Percentiles rank a stretch among this genome's conserved stretches.
These are phyloP conservation scores for Penicillium sp. DNA, from an alignment of 2,329 filamentous ascomycete species.

Conservation along the genomic window DNA sequence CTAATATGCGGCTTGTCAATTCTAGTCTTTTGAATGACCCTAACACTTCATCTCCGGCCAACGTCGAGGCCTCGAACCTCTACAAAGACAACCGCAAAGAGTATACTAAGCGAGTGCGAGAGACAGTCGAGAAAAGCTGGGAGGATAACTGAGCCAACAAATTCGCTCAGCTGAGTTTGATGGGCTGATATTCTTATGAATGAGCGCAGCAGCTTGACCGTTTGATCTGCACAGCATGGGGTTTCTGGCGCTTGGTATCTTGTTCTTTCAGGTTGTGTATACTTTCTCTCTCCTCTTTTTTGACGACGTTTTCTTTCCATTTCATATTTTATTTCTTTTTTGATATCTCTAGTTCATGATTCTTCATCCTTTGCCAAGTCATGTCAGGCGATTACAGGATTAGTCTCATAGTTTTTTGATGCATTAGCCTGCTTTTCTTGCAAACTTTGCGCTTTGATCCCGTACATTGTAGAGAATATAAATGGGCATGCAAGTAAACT, in stretches of 20 bases:
- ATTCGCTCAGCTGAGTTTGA: constrained; percentile 12
- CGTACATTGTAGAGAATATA: not conserved
- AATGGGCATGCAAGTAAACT: not conserved
- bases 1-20: not conserved
- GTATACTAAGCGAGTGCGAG: constrained; percentile 89
- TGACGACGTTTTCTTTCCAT: not conserved
- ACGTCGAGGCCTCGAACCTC: constrained; percentile 95
- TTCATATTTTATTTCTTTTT: not conserved
- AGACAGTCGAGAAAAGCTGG: constrained; percentile 99
- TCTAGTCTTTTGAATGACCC: constrained; percentile 89
- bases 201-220: constrained; percentile 21
- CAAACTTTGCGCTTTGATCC: not conserved
- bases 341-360: not conserved
- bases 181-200: constrained; percentile 16
- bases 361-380: not conserved
- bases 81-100: constrained; percentile 98
- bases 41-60: constrained; percentile 96
- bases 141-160: constrained; percentile 63
- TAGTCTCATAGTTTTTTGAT: constrained; percentile 1
- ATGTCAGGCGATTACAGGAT: not conserved
- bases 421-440: constrained; percentile 11
- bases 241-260: constrained; percentile 42
- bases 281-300: constrained; percentile 7
- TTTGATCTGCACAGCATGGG: constrained; percentile 45
- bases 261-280: constrained; percentile 4